These are phyloP conservation scores for Plasmodium yoelii DNA, from an alignment of 169 alveolate genomes.

Conservation along the genomic window DNA sequence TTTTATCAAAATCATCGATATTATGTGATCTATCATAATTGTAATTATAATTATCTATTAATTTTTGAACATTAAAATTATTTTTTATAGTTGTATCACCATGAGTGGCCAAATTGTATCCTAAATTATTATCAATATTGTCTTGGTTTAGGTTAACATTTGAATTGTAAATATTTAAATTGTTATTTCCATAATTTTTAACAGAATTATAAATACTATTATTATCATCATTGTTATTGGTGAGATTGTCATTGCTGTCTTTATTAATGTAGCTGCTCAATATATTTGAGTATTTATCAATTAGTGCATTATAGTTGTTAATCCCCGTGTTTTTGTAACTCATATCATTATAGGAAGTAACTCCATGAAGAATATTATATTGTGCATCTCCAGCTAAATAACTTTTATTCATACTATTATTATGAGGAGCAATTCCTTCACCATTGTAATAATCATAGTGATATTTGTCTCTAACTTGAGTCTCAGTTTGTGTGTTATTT, in stretches of 20 bases:
- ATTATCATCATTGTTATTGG: neutral
- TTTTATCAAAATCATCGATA: conserved; percentile 10
- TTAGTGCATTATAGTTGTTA: conserved; percentile 36
- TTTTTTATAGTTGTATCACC: conserved; percentile 43
- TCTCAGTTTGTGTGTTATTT: neutral
- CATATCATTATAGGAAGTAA: neutral
- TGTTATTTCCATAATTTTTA: neutral
- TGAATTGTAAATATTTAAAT: neutral
- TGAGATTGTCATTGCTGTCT: neutral
- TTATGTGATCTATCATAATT: conserved; percentile 17
- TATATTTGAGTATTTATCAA: conserved; percentile 70
- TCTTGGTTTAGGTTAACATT: neutral
- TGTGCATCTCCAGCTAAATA: neutral
- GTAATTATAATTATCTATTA: conserved; percentile 65
- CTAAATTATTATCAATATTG: conserved; percentile 1
- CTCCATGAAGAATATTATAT: neutral
- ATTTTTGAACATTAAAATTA: conserved; percentile 63
- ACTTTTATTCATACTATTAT: neutral
- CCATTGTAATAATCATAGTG: neutral
- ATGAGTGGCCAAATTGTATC: conserved; percentile 8
- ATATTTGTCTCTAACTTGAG: neutral
- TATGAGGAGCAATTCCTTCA: neutral
- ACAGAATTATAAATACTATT: neutral
- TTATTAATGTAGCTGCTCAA: conserved; percentile 46
- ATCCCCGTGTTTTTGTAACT: neutral